Base-by-base conservation (phyloP, 2,329 filamentous ascomycete species). In the Ceratocystis ficicola region DNA sequence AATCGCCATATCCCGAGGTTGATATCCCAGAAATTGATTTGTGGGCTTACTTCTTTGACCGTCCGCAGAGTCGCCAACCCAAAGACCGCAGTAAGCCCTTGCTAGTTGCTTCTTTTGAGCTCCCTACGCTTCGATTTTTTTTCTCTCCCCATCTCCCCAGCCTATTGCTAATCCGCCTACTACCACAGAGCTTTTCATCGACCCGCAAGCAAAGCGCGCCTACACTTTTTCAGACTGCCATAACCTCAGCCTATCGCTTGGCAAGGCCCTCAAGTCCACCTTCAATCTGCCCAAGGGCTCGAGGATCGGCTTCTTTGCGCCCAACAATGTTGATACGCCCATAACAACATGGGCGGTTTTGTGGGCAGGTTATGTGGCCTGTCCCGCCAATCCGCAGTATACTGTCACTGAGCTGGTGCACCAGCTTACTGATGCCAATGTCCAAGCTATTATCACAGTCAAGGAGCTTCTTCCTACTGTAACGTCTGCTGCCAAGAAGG, bases 351-450 rank as follows among this genome's bases (percentile, higher is more conserved):
- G 89, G 79, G 92, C 91, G 32, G 81, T 84, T 8, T 84, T 88
- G 69, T 96, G 90, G 88, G 88, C 90, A 0, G 92, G 91, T 59
- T 91, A 89, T 36, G 78, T 90, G 63, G 77, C 90, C 10, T 90
- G 87, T n/a, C 90, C 92, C 0, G 91, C 90, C 2, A 96, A 96
- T 72, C 91, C 92, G 22, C 85, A 86, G 3, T 96, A 96, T 76
- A 95, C 89, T 0, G 83, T 83, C 12, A 84, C 90, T 8, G 93
- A 97, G 75, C 81, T 96, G 44, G 85, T 87, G 3, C 91, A 89
- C 72, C 92, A 96, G 76, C 81, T 97, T 68, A 84, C 84, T 71
- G 89, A 95, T 74, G 87, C 87, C 0, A 82, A 83, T 0, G 89
- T 90, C 41, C 89, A 85, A 72, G 89, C 81, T 0, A 74, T 96